A percentile compares a stretch with the other conserved stretches of the same genome.
These are phyloP conservation scores for Tylopilus sp. DNA, from an alignment of 1,284 basidiomycete species.

Conservation along the genomic window DNA sequence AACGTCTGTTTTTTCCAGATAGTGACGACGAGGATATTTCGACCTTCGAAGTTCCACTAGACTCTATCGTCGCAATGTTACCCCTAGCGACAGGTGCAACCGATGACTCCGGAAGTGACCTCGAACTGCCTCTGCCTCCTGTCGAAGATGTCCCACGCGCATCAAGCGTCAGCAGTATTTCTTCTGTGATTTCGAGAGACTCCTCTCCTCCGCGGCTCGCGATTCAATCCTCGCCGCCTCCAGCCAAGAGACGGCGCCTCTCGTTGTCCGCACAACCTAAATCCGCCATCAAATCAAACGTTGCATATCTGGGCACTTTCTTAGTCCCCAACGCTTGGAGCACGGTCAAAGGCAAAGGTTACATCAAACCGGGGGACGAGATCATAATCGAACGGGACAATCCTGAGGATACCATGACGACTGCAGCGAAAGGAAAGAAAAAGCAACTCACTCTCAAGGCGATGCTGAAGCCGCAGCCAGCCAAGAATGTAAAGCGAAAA, in stretches of 20 bases:
- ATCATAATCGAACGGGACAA: conserved; percentile 55
- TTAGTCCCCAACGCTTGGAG: conserved; percentile 76
- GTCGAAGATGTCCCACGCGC: conserved; percentile 36
- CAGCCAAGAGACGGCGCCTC: conserved; percentile 51
- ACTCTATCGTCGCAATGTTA: conserved; percentile 13
- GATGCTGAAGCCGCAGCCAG: conserved; percentile 58
- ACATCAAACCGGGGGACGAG: conserved; percentile 60
- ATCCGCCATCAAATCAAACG: conserved; percentile 1
- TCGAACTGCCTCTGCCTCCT: conserved; percentile 24
- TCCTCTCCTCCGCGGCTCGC: conserved; percentile 27
- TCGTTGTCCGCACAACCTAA: conserved; percentile 28
- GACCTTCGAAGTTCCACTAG: conserved; percentile 15
- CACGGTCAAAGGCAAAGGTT: conserved; percentile 67
- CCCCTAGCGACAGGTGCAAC: conserved; percentile 3
- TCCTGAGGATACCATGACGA: conserved; percentile 34
- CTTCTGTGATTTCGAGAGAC: conserved; percentile 30
- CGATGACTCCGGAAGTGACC: conserved; percentile 32
- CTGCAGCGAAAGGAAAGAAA: conserved; percentile 44
- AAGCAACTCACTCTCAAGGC: conserved; percentile 61
- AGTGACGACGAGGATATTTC: conserved; percentile 52
- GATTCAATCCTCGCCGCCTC: conserved; percentile 28
- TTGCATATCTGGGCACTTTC: conserved; percentile 59
- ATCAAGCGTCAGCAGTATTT: conserved; percentile 41
- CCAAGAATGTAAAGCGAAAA: conserved; percentile 47
- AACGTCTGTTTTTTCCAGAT: conserved; percentile 51